A percentile compares a stretch with the other conserved stretches of the same genome.
phyloP scores from a whole-genome alignment of 225 moss, liverwort and hornwort genomes.

The Lunularia cruciata region DNA sequence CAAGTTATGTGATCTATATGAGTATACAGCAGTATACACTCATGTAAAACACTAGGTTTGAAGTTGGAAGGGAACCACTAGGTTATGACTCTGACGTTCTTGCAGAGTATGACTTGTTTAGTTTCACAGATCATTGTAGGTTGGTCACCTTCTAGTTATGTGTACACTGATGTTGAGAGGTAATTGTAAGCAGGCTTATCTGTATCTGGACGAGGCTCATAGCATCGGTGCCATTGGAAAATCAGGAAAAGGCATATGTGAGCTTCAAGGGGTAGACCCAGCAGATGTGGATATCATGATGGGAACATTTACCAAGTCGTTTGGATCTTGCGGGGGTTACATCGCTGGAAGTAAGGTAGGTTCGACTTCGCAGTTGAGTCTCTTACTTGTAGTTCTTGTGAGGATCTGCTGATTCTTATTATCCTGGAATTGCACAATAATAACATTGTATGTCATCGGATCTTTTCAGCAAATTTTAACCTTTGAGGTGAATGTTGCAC shows the following conservation, averaged over 20 bases:
- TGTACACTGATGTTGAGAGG: not conserved
- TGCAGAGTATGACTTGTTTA: too few relatives aligned
- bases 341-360: constrained; percentile 90
- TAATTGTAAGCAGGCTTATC: constrained; percentile 52
- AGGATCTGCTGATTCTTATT: not conserved
- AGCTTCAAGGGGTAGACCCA: constrained; percentile 87
- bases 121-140: too few relatives aligned
- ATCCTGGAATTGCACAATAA: not conserved
- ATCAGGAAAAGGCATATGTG: constrained; percentile 90
- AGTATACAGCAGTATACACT: too few relatives aligned
- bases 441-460: too few relatives aligned
- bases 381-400: not conserved
- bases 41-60: too few relatives aligned
- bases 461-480: not conserved
- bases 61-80: too few relatives aligned
- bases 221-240: constrained; percentile 96
- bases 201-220: constrained; percentile 95
- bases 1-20: too few relatives aligned
- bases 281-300: constrained; percentile 93
- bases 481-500: not conserved
- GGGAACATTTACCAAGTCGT: constrained; percentile 99
- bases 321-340: constrained; percentile 97
- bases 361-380: not conserved
- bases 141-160: too few relatives aligned
- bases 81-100: too few relatives aligned